Evolutionary conservation across 306 rosid species (phyloP).

Genomic region (Fragaria iinumae): DNA sequence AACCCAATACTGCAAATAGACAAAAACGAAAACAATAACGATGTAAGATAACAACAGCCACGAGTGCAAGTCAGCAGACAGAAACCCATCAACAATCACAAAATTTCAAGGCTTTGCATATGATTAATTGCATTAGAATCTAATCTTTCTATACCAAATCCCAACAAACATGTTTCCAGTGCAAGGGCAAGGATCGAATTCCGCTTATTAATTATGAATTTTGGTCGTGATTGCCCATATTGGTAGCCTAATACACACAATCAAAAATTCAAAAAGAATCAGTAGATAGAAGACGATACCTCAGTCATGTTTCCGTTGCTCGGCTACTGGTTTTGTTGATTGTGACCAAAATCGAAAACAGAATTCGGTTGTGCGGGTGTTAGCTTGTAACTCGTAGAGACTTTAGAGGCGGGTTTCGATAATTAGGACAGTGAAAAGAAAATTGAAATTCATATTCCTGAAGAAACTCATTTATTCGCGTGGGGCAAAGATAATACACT

Average conservation of each 20-base stretch:
- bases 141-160: no score
- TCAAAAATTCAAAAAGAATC: neutral
- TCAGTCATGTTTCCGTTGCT: slow-evolving; percentile 65
- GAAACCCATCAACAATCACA: neutral
- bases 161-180: no score
- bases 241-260: neutral
- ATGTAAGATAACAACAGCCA: neutral
- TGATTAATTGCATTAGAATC: no score
- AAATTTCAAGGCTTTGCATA: no score
- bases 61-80: neutral
- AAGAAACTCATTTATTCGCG: no score
- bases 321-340: neutral
- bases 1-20: slow-evolving; percentile 80
- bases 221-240: neutral
- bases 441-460: no score
- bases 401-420: neutral
- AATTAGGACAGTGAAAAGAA: no score
- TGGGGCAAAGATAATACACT: no score
- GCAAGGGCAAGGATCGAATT: neutral
- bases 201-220: neutral
- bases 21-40: neutral
- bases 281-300: slow-evolving; percentile 32
- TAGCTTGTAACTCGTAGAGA: no score
- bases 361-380: neutral
- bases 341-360: no score